These are phyloP conservation scores for Umbellularia californica DNA, from an alignment of 164 flowering plant genomes.

Conservation along the genomic window DNA sequence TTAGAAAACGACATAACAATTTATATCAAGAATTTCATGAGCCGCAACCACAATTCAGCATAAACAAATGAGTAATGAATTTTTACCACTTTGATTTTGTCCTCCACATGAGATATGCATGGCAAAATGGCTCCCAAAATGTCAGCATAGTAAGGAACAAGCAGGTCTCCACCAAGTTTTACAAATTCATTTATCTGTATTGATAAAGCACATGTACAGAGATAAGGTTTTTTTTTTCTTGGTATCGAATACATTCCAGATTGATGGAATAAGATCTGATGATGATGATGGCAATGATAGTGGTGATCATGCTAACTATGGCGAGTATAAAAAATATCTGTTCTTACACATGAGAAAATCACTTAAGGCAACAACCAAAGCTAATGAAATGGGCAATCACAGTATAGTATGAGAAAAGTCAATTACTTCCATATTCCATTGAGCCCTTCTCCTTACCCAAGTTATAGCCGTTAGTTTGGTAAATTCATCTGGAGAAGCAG, in stretches of 20 bases:
- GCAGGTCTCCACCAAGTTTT: constrained; percentile 97
- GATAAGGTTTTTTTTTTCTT: not conserved
- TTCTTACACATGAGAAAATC: too few species aligned
- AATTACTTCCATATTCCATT: not conserved
- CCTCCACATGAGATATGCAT: constrained; percentile 94
- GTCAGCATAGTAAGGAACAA: constrained; percentile 88
- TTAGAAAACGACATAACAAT: too few species aligned
- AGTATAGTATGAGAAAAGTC: not conserved
- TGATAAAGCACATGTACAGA: not conserved
- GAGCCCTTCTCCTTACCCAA: constrained; percentile 57
- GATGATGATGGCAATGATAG: not conserved
- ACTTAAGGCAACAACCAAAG: too few species aligned
- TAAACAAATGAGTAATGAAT: constrained; percentile 2
- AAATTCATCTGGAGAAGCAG: constrained; percentile 82
- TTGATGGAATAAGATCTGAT: not conserved
- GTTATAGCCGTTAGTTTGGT: constrained; percentile 88
- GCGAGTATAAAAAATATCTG: too few species aligned
- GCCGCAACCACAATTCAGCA: not conserved
- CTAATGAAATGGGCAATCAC: too few species aligned
- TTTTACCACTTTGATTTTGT: constrained; percentile 86
- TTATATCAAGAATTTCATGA: not conserved
- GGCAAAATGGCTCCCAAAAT: constrained; percentile 94
- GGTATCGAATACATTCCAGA: not conserved
- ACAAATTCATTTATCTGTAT: constrained; percentile 95
- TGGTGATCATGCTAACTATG: too few species aligned